Conservation (phyloP, 2,329 filamentous ascomycete genomes). For the Lecanicillium sp. region DNA sequence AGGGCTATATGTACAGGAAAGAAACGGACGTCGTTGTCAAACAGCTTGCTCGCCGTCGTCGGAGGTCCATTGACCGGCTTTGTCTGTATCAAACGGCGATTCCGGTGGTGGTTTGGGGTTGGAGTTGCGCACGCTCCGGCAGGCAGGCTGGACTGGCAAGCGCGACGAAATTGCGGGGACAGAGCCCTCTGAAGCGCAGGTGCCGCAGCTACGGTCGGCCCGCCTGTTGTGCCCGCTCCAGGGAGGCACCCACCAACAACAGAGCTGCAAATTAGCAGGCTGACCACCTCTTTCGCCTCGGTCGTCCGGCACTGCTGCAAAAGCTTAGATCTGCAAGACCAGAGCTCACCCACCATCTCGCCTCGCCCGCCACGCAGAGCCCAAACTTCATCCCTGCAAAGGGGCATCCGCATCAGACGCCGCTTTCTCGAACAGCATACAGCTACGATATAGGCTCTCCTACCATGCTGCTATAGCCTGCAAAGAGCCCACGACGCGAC, state of each 20-base stretch:
- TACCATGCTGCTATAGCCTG: conserved; percentile 8
- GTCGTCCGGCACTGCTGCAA: background rate
- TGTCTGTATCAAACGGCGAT: too few relatives aligned
- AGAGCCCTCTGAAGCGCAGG: background rate
- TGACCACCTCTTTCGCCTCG: conserved; percentile 3
- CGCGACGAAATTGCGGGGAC: conserved; percentile 2
- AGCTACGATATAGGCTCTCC: background rate
- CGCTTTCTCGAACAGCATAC: too few relatives aligned
- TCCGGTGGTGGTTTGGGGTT: too few relatives aligned
- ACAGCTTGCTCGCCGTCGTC: too few relatives aligned
- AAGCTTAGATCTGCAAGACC: too few relatives aligned
- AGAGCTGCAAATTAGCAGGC: conserved; percentile 5
- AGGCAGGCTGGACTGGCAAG: background rate
- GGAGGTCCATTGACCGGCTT: too few relatives aligned
- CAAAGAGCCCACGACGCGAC: conserved; percentile 3
- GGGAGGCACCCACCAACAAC: conserved; percentile 1
- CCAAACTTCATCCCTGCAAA: too few relatives aligned
- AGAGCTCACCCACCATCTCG: too few relatives aligned
- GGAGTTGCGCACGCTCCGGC: too few relatives aligned
- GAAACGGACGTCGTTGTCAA: background rate
- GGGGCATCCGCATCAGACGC: too few relatives aligned
- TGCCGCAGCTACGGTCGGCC: background rate
- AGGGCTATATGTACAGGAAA: background rate
- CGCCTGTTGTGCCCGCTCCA: background rate
- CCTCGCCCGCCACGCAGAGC: too few relatives aligned